Base-by-base conservation (phyloP, 1,284 basidiomycete species). In the Apiotrichum laibachii region DNA sequence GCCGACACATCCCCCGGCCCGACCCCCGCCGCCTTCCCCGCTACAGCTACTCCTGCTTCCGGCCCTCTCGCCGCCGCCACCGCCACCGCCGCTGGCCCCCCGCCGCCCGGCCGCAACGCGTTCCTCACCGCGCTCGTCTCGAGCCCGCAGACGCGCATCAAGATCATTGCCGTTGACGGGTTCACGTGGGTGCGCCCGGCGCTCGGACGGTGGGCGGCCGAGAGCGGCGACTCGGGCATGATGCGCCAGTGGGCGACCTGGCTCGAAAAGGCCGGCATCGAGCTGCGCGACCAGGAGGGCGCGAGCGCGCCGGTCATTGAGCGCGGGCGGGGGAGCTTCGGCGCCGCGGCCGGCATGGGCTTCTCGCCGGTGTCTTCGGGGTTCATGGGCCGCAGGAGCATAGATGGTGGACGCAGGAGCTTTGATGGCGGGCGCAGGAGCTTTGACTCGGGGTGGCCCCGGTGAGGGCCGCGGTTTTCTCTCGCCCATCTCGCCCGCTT, bases 281-380 rank as follows among this genome's bases (percentile, higher is more conserved):
- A 67, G 47, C 50, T 78, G 59, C 45, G 64, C 33, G 76, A 78
- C 64, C 67, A 69, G 65, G 73, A 75, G 39, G 73, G 74, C 5
- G 60, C 50, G 13, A 42, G 22, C 6, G 58, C 61, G 43, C 69
- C 68, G 9, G 55, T 60, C 44, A 42, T 63, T 42, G 53, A 56
- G 45, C 54, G 61, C 9, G 59, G 55, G 18, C 22, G 56, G 12
- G 49, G 19, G 13, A 50, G 49, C 49, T 50, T 50, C 9, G 19
- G 43, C 18, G 40, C 40, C 18, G 46, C 21, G n/a, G n/a, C 26
- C 13, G 49, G 35, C 26, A 48, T 48, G 35, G 49, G 49, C 12
- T 16, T 50, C 12, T 8, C 8, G 18, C n/a, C 18, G 19, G 9
- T 42, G 16, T 15, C 18, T 19, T 18, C 11, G 22, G 48, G 48